Conservation (phyloP, 768 basidiomycete species). For the Trametes punicea region DNA sequence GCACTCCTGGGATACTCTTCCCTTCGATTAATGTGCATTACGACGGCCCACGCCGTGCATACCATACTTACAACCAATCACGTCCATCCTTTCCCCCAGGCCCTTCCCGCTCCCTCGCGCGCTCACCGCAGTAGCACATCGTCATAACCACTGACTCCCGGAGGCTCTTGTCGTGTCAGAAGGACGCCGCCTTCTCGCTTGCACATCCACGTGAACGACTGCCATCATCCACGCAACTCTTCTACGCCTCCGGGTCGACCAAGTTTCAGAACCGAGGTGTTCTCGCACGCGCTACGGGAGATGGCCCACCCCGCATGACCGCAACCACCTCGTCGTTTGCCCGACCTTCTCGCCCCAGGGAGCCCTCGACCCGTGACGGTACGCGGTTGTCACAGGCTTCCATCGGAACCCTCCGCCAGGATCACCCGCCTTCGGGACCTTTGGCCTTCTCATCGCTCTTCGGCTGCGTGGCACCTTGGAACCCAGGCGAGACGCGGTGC, state of each 20-base stretch:
- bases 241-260: conserved; percentile 1
- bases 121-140: not conserved
- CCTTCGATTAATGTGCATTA: conserved; percentile 2
- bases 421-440: conserved; percentile 9
- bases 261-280: conserved; percentile 4
- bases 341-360: not conserved
- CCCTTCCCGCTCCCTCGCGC: not conserved
- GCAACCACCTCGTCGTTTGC: not conserved
- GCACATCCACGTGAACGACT: conserved; percentile 9
- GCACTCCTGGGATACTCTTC: not conserved
- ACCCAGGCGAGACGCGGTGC: not conserved
- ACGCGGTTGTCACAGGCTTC: conserved; percentile 8
- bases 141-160: conserved; percentile 5
- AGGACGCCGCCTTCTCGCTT: conserved; percentile 7
- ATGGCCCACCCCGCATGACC: conserved; percentile 5
- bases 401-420: conserved; percentile 10
- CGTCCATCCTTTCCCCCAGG: not conserved
- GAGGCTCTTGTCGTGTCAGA: conserved; percentile 7
- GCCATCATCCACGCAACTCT: conserved; percentile 4
- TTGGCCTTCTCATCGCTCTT: not conserved
- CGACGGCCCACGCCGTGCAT: not conserved
- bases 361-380: conserved; percentile 8
- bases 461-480: not conserved
- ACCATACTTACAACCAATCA: conserved; percentile 6
- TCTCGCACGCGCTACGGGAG: not conserved